Base-by-base conservation (phyloP, 2,329 filamentous ascomycete species). In the Mariannaea elegans region DNA sequence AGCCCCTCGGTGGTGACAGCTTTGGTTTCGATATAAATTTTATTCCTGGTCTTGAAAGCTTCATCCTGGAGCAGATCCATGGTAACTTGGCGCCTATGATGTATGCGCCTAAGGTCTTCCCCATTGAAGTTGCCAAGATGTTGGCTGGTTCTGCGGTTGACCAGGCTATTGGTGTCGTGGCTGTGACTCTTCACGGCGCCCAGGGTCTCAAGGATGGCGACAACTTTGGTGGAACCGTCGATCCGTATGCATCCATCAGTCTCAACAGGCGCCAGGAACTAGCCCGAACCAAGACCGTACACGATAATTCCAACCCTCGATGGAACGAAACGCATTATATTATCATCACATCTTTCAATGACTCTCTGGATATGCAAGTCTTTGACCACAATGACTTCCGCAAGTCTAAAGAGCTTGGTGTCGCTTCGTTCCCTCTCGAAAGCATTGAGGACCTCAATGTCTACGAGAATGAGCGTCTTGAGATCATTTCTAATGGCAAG, bases 21-120 rank as follows among this genome's bases (percentile, higher is more conserved):
- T 92, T 99, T 65, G 95, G 95, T 36, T 97, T 99, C 74, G 95
- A 99, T 72, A 98, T 99, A 83, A 98, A 97, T 80, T 97, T 99
- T 78, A 96, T 99, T 67, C 95, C 95, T 16, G 94, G 94, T 68
- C 84, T 99, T 21, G 94, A 98, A 76, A 86, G 77, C 56, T 99
- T 99, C 77, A 99, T 99, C 70, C 88, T 92, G 74, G 95, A 99
- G 70, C 93, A 97, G 79, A 97, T 99, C 52, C 96, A 99, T 76
- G 91, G 90, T 64, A 97, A 94, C 72, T 80, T 99, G 48, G 90
- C 88, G 2, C 96, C 95, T 0, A 98, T 99, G 90, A 97, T 99
- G 93, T 99, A 99, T 74, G 90, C 88, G 34, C 95, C 95, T 8
- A 97, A 99, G 69, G 93, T 98, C 48, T 99, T 99, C 82, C 95